Evolutionary conservation across 352 stramenopile species (phyloP).

Genomic region (Globisporangium splendens): DNA sequence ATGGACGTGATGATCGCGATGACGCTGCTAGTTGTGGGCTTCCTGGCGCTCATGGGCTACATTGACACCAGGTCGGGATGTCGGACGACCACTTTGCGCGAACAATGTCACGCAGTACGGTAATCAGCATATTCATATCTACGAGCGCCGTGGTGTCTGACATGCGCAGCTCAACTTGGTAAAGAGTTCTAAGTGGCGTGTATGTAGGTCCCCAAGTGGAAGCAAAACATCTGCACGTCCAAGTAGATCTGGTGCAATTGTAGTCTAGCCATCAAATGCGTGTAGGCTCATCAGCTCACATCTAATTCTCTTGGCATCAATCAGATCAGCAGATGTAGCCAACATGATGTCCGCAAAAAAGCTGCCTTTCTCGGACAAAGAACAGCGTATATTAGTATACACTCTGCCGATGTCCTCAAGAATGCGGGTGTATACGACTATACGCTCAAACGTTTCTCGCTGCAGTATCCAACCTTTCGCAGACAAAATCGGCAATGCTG

Average conservation of each 20-base stretch:
- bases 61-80: conserved; percentile 13
- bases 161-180: neutral
- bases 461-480: too few species aligned
- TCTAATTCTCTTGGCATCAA: too few species aligned
- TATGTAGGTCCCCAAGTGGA: conserved; percentile 26
- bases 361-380: too few species aligned
- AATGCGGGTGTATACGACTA: too few species aligned
- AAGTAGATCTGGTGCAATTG: conserved; percentile 34
- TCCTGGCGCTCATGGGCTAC: conserved; percentile 19
- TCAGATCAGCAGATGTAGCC: too few species aligned
- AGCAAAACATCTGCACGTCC: conserved; percentile 25
- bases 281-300: neutral
- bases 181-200: neutral
- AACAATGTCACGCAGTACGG: neutral
- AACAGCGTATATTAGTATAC: too few species aligned
- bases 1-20: conserved; percentile 16
- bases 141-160: neutral
- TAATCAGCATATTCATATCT: neutral
- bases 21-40: conserved; percentile 9
- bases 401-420: too few species aligned
- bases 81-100: conserved; percentile 1
- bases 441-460: too few species aligned
- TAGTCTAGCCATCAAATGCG: conserved; percentile 29
- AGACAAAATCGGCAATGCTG: too few species aligned
- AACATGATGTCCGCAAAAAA: too few species aligned